These are phyloP conservation scores for Apium graveolens DNA, from an alignment of 129 eudicot genomes.

Conservation along the genomic window DNA sequence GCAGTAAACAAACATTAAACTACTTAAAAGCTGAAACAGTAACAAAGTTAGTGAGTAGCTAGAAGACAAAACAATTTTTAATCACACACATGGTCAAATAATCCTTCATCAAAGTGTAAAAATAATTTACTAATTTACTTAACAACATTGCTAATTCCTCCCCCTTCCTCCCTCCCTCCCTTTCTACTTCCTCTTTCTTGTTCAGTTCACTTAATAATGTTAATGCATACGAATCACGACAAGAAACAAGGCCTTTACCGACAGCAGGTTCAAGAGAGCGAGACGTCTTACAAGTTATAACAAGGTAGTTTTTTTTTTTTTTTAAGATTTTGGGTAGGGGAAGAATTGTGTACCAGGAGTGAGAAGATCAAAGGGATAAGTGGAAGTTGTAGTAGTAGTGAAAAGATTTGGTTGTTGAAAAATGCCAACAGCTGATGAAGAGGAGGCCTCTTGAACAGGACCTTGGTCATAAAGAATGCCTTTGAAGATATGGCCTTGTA, in stretches of 20 bases:
- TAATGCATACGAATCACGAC: slow-evolving; percentile 1
- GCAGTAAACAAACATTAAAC: background rate
- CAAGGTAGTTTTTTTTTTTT: too few relatives aligned
- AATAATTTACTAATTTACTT: too few relatives aligned
- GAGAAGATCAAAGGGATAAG: slow-evolving; percentile 7
- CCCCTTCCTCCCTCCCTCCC: background rate
- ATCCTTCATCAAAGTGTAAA: slow-evolving; percentile 25
- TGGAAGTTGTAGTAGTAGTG: slow-evolving; percentile 20
- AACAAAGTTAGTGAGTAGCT: background rate
- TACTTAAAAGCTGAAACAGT: slow-evolving; percentile 12
- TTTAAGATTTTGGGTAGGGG: slow-evolving; percentile 36
- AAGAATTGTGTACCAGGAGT: slow-evolving; percentile 35
- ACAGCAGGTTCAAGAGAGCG: too few relatives aligned
- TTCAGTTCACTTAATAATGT: background rate
- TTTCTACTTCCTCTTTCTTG: slow-evolving; percentile 5
- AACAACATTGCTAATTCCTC: background rate
- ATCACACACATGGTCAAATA: slow-evolving; percentile 16
- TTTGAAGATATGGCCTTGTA: slow-evolving; percentile 67
- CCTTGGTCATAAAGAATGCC: slow-evolving; percentile 88
- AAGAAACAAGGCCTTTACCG: too few relatives aligned
- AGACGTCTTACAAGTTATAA: too few relatives aligned
- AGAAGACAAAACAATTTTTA: slow-evolving; percentile 7
- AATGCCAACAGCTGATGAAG: slow-evolving; percentile 12
- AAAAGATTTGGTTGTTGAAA: slow-evolving; percentile 16
- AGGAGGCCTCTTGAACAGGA: slow-evolving; percentile 19